Base-by-base conservation (phyloP, 2,329 filamentous ascomycete genomes). In the Cladosporium sphaerospermum region DNA sequence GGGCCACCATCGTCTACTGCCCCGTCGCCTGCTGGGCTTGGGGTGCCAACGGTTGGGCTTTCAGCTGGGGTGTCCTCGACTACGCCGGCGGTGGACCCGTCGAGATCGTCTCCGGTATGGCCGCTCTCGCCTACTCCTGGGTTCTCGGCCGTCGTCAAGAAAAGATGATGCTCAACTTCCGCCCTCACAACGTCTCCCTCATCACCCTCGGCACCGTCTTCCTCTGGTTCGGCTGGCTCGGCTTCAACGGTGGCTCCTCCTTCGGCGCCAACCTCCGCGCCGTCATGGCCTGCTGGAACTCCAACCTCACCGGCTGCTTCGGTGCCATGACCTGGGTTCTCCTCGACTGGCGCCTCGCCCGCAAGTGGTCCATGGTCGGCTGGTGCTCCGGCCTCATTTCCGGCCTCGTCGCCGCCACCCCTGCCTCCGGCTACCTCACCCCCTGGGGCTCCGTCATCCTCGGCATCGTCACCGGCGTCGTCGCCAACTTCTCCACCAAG, bases 101-200 rank as follows among this genome's bases (percentile, higher is more conserved):
- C 79, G 93, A 99, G 74, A 97, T 99, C 64, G 88, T 83, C 56
- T 97, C 93, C 54, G 93, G 93, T 69, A 78, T 95, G 73, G 93
- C 89, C 41, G 93, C 92, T 31, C 79, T 97, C 44, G 93, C 93
- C 60, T 99, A 97, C 76, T 96, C 91, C 2, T 86, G 89, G 88
- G 85, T 96, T 36, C 87, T 99, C 56, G 93, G 93, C 62, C 88
- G 90, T 67, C 89, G 93, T 61, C 93, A 96, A 76, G 92, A 97
- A 77, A 93, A 90, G 77, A 96, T 97, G 90, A 96, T 97, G 89
- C 83, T 96, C 74, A 97, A 97, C 81, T 97, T 97, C 82, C 89
- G 93, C 62, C 93, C 93, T 14, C 93, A 99, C 79, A 99, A 99
- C 77, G 93, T 97, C 61, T 96, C 91, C 5, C 82, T 97, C 66